Evolutionary conservation across 768 basidiomycete genomes (phyloP).

Genomic region (Trametes cubensis): DNA sequence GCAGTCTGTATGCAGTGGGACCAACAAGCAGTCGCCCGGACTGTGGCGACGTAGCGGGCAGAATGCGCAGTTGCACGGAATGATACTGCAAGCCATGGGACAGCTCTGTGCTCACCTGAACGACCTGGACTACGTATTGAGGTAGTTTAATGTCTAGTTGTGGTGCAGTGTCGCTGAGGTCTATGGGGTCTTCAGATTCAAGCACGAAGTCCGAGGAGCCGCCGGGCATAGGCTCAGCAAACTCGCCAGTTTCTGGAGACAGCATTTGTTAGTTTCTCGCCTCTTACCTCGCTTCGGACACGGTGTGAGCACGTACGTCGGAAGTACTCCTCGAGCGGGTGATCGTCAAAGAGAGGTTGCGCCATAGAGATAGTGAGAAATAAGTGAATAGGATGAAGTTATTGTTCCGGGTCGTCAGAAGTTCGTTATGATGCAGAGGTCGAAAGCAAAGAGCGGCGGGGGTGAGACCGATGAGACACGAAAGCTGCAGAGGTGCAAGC

Average conservation of each 20-base stretch:
- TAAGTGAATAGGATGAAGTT: constrained; percentile 11
- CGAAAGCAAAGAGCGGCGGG: constrained; percentile 24
- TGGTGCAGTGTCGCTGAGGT: constrained; percentile 7
- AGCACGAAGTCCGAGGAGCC: constrained; percentile 42
- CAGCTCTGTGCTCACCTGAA: background rate
- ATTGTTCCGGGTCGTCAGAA: constrained; percentile 18
- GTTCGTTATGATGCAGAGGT: constrained; percentile 18
- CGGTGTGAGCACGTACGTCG: constrained; percentile 47
- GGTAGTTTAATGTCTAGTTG: constrained; percentile 16
- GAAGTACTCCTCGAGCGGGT: constrained; percentile 75
- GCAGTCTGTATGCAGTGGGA: too few relatives aligned
- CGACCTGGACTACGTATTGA: background rate
- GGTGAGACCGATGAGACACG: constrained; percentile 22
- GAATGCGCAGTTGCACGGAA: background rate
- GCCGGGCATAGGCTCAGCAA: constrained; percentile 59
- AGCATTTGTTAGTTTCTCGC: constrained; percentile 7
- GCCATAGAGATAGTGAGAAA: constrained; percentile 61
- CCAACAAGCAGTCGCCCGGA: background rate
- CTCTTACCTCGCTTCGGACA: background rate
- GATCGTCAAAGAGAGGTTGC: constrained; percentile 75
- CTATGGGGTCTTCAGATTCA: constrained; percentile 38
- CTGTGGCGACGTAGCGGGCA: background rate
- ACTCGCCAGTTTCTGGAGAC: constrained; percentile 60
- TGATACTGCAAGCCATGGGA: background rate
- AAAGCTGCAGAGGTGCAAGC: constrained; percentile 9